A percentile compares a stretch with the other conserved stretches of the same genome.
phyloP scores from a whole-genome alignment of 1,284 basidiomycete species.

The Hymenochaete sp. region DNA sequence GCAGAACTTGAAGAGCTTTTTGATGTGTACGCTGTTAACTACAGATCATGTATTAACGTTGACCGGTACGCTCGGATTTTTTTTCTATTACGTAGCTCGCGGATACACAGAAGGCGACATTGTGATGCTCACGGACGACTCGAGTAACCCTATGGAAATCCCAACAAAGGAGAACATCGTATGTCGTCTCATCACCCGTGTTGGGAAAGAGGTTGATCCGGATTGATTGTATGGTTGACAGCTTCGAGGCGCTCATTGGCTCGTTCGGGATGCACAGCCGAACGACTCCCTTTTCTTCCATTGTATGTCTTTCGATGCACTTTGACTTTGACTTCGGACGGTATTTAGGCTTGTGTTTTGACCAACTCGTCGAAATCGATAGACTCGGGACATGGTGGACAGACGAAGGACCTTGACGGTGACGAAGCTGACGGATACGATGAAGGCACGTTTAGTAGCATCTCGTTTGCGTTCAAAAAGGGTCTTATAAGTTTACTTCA shows the following conservation, averaged over 20 bases:
- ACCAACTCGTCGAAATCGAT: slow-evolving; percentile 7
- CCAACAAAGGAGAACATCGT: slow-evolving; percentile 84
- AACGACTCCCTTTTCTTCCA: slow-evolving; percentile 92
- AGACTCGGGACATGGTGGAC: slow-evolving; percentile 51
- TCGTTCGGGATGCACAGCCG: slow-evolving; percentile 69
- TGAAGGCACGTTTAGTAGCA: slow-evolving; percentile 26
- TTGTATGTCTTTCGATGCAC: slow-evolving; percentile 47
- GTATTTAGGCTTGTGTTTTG: too few relatives aligned
- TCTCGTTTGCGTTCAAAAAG: neutral
- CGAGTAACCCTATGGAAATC: slow-evolving; percentile 47
- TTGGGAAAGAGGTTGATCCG: neutral
- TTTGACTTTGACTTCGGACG: too few relatives aligned
- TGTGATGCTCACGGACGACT: slow-evolving; percentile 79
- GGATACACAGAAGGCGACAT: slow-evolving; percentile 76
- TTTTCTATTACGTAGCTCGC: slow-evolving; percentile 33
- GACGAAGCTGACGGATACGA: slow-evolving; percentile 31
- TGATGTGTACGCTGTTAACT: slow-evolving; percentile 42
- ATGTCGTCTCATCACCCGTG: slow-evolving; percentile 20
- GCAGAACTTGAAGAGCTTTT: slow-evolving; percentile 65
- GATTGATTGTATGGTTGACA: slow-evolving; percentile 39
- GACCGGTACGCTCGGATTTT: neutral
- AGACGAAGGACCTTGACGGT: slow-evolving; percentile 41
- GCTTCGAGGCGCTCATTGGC: slow-evolving; percentile 84
- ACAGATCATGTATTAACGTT: neutral
- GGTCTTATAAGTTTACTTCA: slow-evolving; percentile 1